These are phyloP conservation scores for Lactifluus pinguis DNA, from an alignment of 768 basidiomycete species.

Conservation along the genomic window DNA sequence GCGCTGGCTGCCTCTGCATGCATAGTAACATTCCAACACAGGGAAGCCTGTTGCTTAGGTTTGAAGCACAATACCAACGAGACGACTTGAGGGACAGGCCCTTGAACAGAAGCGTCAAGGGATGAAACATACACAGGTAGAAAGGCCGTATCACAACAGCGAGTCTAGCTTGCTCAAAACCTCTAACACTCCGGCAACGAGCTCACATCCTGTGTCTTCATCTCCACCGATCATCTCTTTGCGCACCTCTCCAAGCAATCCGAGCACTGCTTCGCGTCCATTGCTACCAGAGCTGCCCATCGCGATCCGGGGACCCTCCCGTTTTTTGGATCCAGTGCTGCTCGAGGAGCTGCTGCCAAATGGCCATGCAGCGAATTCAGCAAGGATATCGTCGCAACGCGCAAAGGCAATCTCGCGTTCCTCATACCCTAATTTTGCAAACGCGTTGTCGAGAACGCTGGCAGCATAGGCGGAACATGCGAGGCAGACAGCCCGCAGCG, in stretches of 20 bases:
- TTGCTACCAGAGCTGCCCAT: conserved; percentile 41
- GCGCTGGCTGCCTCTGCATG: not conserved
- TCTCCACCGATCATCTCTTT: conserved; percentile 56
- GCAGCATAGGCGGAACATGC: conserved; percentile 92
- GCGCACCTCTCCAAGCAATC: conserved; percentile 63
- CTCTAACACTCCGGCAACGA: conserved; percentile 87
- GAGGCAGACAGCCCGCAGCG: conserved; percentile 71
- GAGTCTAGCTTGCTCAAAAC: conserved; percentile 91
- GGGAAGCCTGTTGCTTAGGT: not conserved
- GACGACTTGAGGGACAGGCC: not conserved
- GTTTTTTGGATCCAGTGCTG: conserved; percentile 22
- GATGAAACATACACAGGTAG: conserved; percentile 7
- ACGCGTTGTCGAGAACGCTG: conserved; percentile 90
- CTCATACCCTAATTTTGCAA: conserved; percentile 82
- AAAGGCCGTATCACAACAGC: conserved; percentile 40
- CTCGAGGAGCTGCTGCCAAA: conserved; percentile 41
- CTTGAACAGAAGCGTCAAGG: not conserved
- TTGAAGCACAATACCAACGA: not conserved
- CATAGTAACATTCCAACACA: not conserved
- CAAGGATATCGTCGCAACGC: conserved; percentile 88
- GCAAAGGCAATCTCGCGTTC: conserved; percentile 89
- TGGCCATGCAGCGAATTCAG: conserved; percentile 88
- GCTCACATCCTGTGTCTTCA: conserved; percentile 83
- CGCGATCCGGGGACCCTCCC: conserved; percentile 41
- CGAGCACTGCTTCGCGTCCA: conserved; percentile 62